phyloP scores from a whole-genome alignment of 1,284 basidiomycete species.

The Ceratobasidium sp. region DNA sequence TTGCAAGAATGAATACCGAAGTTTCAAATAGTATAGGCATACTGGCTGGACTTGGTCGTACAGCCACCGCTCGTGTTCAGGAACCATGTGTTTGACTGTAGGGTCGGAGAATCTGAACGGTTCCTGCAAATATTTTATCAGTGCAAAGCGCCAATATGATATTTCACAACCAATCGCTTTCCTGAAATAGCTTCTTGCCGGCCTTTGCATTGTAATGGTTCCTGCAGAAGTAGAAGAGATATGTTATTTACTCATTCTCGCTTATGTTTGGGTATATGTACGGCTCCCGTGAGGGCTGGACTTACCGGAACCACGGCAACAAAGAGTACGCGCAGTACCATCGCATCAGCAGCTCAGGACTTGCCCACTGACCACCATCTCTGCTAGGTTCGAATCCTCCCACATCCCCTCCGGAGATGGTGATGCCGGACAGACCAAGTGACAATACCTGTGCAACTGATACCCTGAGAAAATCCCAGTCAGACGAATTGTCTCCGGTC shows the following conservation, averaged over 20 bases:
- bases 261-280: no score
- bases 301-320: slow-evolving; percentile 41
- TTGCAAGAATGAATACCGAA: slow-evolving; percentile 44
- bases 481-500: slow-evolving; percentile 43
- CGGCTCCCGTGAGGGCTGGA: neutral
- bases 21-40: slow-evolving; percentile 43
- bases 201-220: slow-evolving; percentile 44
- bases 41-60: slow-evolving; percentile 26
- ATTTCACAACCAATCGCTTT: no score
- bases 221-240: neutral
- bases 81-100: slow-evolving; percentile 3
- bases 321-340: slow-evolving; percentile 45
- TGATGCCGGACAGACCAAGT: slow-evolving; percentile 43
- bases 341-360: slow-evolving; percentile 41
- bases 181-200: slow-evolving; percentile 44
- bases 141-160: no score
- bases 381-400: slow-evolving; percentile 32
- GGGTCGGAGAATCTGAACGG: slow-evolving; percentile 35
- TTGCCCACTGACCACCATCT: slow-evolving; percentile 20
- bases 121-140: slow-evolving; percentile 19
- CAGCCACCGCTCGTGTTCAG: slow-evolving; percentile 38
- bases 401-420: slow-evolving; percentile 42
- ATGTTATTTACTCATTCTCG: neutral
- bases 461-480: slow-evolving; percentile 43
- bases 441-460: slow-evolving; percentile 44